Conservation (phyloP, 2,329 filamentous ascomycete species). For the Aureobasidium melanogenum region DNA sequence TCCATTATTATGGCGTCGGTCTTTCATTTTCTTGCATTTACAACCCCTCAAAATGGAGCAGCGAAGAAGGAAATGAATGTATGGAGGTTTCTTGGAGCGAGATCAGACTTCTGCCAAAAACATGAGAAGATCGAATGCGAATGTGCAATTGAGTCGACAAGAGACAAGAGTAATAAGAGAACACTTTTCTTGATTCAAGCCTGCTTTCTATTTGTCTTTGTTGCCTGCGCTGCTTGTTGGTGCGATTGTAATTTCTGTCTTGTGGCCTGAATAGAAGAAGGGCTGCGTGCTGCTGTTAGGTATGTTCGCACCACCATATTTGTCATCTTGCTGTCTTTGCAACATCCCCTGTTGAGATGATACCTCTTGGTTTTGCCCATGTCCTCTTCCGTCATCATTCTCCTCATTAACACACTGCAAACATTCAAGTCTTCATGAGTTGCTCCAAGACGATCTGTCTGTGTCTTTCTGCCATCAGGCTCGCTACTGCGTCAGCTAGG, state of each 20-base stretch:
- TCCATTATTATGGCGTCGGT: not conserved
- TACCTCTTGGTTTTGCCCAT: not conserved
- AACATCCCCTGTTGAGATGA: too few species aligned
- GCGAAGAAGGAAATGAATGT: conserved; percentile 1
- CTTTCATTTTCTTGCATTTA: not conserved
- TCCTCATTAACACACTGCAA: not conserved
- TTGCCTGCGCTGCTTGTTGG: too few species aligned
- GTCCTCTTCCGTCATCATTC: not conserved
- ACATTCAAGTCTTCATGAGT: not conserved
- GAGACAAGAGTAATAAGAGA: not conserved
- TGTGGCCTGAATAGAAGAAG: too few species aligned
- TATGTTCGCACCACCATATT: not conserved
- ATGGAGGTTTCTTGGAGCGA: not conserved
- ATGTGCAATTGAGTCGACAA: not conserved
- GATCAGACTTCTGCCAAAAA: not conserved
- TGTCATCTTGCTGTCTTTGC: not conserved
- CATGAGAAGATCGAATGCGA: not conserved
- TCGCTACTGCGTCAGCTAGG: not conserved
- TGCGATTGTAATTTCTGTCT: too few species aligned
- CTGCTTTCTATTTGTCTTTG: not conserved
- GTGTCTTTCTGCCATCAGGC: not conserved
- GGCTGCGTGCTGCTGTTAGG: too few species aligned
- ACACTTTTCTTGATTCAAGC: not conserved
- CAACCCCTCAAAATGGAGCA: conserved; percentile 2
- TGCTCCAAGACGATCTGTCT: not conserved